phyloP scores from a whole-genome alignment of 2,329 filamentous ascomycete genomes.

The Nectriaceae sp. region DNA sequence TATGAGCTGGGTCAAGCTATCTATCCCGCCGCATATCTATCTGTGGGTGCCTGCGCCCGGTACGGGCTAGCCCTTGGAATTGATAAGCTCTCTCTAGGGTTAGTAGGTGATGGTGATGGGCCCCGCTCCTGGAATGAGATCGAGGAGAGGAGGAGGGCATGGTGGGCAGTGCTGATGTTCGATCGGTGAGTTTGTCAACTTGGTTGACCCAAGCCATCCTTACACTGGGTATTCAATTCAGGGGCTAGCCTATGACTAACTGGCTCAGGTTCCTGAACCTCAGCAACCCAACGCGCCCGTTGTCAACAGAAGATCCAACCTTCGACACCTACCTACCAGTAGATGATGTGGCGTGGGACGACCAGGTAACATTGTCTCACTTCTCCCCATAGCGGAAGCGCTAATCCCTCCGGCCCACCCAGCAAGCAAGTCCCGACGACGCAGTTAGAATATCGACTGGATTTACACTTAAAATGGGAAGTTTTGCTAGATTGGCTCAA shows the following conservation, averaged over 20 bases:
- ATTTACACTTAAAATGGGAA: conserved; percentile 6
- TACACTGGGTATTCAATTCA: background rate
- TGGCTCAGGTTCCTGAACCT: conserved; percentile 6
- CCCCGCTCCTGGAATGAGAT: conserved; percentile 10
- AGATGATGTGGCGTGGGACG: conserved; percentile 4
- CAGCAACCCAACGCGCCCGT: conserved; percentile 4
- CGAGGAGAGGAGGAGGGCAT: conserved; percentile 16
- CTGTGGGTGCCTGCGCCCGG: conserved; percentile 12
- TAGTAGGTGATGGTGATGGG: background rate
- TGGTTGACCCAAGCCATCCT: no score
- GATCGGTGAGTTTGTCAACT: conserved; percentile 7
- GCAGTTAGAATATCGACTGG: conserved; percentile 8
- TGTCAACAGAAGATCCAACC: conserved; percentile 3
- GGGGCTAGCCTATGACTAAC: background rate
- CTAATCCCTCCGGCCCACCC: background rate
- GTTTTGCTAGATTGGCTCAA: conserved; percentile 7
- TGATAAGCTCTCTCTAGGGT: conserved; percentile 7
- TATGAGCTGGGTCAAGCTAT: conserved; percentile 17
- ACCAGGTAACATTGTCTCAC: conserved; percentile 2
- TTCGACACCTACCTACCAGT: conserved; percentile 9
- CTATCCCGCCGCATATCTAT: conserved; percentile 18
- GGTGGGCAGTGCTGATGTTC: conserved; percentile 16
- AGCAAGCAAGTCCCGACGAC: background rate
- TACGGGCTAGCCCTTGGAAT: conserved; percentile 14
- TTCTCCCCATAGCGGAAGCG: background rate